Conservation (phyloP, 1,139 yeast species). For the Candida neerlandica region DNA sequence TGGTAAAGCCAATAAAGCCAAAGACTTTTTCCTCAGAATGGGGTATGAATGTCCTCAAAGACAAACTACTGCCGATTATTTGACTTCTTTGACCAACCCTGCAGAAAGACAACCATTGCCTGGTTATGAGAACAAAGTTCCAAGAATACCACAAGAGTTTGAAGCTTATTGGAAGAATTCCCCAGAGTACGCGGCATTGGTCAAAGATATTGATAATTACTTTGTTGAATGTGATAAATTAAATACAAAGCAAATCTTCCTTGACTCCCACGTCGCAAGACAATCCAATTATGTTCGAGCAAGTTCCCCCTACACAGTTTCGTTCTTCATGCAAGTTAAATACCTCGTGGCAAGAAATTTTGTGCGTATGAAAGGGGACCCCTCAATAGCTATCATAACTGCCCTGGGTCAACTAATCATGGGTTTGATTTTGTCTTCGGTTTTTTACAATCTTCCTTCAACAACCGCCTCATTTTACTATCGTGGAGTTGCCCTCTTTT, state of each 20-base stretch:
- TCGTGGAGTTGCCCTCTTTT: slow-evolving; percentile 60
- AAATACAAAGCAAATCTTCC: slow-evolving; percentile 16
- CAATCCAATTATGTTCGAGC: slow-evolving; percentile 28
- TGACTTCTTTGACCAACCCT: slow-evolving; percentile 76
- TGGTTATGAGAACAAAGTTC: slow-evolving; percentile 44
- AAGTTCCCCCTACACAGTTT: slow-evolving; percentile 36
- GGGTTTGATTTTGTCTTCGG: slow-evolving; percentile 47
- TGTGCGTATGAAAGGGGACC: slow-evolving; percentile 31
- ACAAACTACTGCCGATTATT: slow-evolving; percentile 81
- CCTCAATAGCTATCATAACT: slow-evolving; percentile 29
- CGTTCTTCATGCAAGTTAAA: slow-evolving; percentile 35
- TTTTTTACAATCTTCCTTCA: slow-evolving; percentile 51
- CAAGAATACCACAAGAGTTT: slow-evolving; percentile 28
- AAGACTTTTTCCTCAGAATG: slow-evolving; percentile 48
- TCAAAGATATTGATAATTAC: slow-evolving; percentile 21
- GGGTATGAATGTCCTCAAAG: slow-evolving; percentile 67
- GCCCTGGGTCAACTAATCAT: slow-evolving; percentile 30
- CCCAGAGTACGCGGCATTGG: slow-evolving; percentile 20
- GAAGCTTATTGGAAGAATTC: slow-evolving; percentile 27
- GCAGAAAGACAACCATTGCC: slow-evolving; percentile 54
- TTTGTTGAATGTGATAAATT: slow-evolving; percentile 12
- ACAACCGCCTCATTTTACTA: slow-evolving; percentile 56
- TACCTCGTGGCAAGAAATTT: slow-evolving; percentile 31
- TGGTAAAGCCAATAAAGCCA: slow-evolving; percentile 69
- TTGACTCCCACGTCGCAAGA: slow-evolving; percentile 29